These are phyloP conservation scores for Colletotrichum sp. DNA, from an alignment of 2,329 filamentous ascomycete genomes.

Conservation along the genomic window DNA sequence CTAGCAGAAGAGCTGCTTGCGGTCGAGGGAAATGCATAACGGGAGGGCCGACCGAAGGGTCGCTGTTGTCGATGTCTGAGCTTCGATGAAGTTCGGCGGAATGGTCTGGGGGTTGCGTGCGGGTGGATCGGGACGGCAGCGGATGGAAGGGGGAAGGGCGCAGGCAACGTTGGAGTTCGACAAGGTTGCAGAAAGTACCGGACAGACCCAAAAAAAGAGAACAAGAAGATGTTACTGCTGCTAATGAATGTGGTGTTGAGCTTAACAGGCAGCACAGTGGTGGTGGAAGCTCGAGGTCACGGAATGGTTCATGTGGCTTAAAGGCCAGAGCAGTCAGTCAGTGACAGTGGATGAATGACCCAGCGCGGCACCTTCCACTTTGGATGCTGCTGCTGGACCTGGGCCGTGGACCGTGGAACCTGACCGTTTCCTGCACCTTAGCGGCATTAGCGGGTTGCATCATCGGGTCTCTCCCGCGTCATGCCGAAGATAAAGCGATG, in stretches of 20 bases:
- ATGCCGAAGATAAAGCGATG: slow-evolving; percentile 28
- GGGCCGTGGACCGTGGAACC: neutral
- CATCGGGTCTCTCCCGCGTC: slow-evolving; percentile 26
- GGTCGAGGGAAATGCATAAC: slow-evolving; percentile 27
- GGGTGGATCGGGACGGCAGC: neutral
- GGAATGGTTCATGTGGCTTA: slow-evolving; percentile 7
- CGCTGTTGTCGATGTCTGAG: slow-evolving; percentile 23
- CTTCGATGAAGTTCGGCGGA: neutral
- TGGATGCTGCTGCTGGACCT: slow-evolving; percentile 13
- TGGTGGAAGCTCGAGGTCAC: neutral
- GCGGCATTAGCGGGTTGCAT: slow-evolving; percentile 25
- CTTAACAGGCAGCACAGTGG: neutral
- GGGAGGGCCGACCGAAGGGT: neutral
- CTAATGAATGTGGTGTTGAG: neutral
- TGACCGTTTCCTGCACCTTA: slow-evolving; percentile 30
- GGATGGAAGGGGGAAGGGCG: neutral
- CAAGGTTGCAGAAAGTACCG: neutral
- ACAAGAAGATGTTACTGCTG: neutral
- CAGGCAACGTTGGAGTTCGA: neutral
- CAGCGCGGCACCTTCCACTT: slow-evolving; percentile 14
- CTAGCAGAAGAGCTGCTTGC: slow-evolving; percentile 39
- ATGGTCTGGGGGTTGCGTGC: neutral
- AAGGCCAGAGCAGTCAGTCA: neutral
- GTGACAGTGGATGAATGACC: slow-evolving; percentile 4
- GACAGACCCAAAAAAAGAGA: neutral